Evolutionary conservation across 1,139 yeast species (phyloP).

Genomic region (Debaryomycetaceae sp.): DNA sequence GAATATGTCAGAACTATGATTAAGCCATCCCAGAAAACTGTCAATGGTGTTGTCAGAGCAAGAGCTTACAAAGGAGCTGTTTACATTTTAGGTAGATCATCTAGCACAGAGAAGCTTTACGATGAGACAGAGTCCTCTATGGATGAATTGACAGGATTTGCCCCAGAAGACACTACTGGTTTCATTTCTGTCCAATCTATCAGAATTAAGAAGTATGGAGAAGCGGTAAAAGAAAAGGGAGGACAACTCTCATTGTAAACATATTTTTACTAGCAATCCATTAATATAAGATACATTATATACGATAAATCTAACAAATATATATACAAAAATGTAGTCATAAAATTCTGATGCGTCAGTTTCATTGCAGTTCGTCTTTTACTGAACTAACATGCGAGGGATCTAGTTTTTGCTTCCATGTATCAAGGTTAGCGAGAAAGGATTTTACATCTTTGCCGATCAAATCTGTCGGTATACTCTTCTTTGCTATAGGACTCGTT

Average conservation of each 20-base stretch:
- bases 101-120: constrained; percentile 91
- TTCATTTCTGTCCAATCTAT: constrained; percentile 97
- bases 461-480: constrained; percentile 23
- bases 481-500: constrained; percentile 24
- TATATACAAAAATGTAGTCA: too few species aligned
- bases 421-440: constrained; percentile 16
- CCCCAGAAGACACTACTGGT: constrained; percentile 95
- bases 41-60: constrained; percentile 94
- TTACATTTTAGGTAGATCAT: constrained; percentile 85
- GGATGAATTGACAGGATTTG: constrained; percentile 98
- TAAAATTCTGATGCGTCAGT: too few species aligned
- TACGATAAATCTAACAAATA: not conserved
- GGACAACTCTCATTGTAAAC: constrained; percentile 36
- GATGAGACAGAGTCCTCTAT: constrained; percentile 98
- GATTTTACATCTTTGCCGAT: constrained; percentile 22
- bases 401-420: constrained; percentile 21
- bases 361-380: too few species aligned
- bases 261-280: not conserved
- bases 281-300: too few species aligned
- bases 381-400: too few species aligned
- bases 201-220: constrained; percentile 97
- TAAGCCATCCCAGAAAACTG: constrained; percentile 89
- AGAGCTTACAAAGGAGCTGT: constrained; percentile 90
- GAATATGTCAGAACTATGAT: constrained; percentile 93
- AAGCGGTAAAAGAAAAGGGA: constrained; percentile 82